These are phyloP conservation scores for Gelatoporia subvermispora DNA, from an alignment of 768 basidiomycete genomes.

Conservation along the genomic window DNA sequence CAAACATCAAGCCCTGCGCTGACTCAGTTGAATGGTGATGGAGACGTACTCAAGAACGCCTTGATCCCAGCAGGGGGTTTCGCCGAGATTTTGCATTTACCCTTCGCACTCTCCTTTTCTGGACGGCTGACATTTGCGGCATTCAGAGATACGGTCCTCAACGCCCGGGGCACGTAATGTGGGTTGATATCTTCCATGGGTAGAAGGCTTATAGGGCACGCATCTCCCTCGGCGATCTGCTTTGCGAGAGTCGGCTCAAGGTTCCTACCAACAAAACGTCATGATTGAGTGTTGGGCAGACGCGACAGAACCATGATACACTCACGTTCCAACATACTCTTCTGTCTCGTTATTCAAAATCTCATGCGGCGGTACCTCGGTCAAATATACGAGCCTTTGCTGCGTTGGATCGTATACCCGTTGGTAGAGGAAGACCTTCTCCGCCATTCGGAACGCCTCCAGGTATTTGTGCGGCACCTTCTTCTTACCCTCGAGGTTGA, in stretches of 20 bases:
- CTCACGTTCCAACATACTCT: slow-evolving; percentile 68
- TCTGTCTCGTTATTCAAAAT: slow-evolving; percentile 58
- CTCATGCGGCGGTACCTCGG: slow-evolving; percentile 47
- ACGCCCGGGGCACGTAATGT: slow-evolving; percentile 46
- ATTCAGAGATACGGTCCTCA: slow-evolving; percentile 35
- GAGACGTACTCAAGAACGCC: slow-evolving; percentile 58
- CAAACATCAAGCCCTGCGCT: no score
- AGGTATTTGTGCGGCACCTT: slow-evolving; percentile 73
- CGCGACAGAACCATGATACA: slow-evolving; percentile 4
- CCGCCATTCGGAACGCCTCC: slow-evolving; percentile 71
- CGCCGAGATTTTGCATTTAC: slow-evolving; percentile 40
- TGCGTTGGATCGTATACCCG: slow-evolving; percentile 78
- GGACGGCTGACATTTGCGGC: slow-evolving; percentile 13
- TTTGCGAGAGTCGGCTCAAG: slow-evolving; percentile 61
- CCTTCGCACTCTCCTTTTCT: slow-evolving; percentile 29
- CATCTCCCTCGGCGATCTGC: slow-evolving; percentile 60
- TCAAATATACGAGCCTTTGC: slow-evolving; percentile 66
- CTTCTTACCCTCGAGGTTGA: slow-evolving; percentile 83
- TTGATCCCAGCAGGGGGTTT: slow-evolving; percentile 36
- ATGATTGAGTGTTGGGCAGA: neutral
- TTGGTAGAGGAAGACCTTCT: slow-evolving; percentile 91
- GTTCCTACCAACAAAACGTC: slow-evolving; percentile 38
- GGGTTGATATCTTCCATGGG: slow-evolving; percentile 82
- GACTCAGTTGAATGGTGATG: no score
- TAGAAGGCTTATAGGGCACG: slow-evolving; percentile 62